Conservation (phyloP, 495 filamentous ascomycete genomes). For the Patellaria atrata region DNA sequence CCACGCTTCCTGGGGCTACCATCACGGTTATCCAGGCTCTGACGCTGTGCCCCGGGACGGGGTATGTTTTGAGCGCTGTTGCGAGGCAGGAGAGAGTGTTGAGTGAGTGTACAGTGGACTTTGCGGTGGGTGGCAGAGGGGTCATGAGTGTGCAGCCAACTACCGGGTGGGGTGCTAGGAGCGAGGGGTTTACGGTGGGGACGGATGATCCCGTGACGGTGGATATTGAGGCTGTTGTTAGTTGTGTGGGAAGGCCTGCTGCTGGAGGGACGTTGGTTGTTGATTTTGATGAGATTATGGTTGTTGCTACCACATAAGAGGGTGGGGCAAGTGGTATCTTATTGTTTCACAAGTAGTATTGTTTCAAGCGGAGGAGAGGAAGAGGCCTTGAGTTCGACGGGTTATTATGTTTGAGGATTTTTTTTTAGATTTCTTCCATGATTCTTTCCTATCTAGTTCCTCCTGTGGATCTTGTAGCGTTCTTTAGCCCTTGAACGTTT, state of each 20-base stretch:
- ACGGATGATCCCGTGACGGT: constrained; percentile 2
- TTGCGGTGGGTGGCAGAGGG: constrained; percentile 1
- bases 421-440: no score
- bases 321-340: no score
- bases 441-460: no score
- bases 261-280: constrained; percentile 4
- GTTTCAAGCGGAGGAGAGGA: no score
- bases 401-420: no score
- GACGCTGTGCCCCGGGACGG: constrained; percentile 14
- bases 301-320: neutral
- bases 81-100: constrained; percentile 3
- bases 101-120: constrained; percentile 4
- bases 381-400: no score
- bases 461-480: no score
- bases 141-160: constrained; percentile 9
- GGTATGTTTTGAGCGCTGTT: constrained; percentile 2
- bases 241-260: no score
- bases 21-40: constrained; percentile 9
- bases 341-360: no score
- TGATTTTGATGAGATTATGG: constrained; percentile 11
- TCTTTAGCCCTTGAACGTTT: no score
- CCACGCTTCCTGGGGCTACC: neutral
- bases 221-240: constrained; percentile 12
- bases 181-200: constrained; percentile 1
- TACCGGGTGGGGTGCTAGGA: constrained; percentile 5